Evolutionary conservation across 257 asterid genomes (phyloP), one percentile per base, ranked within the genome.

Genomic region (Ilex asprella): DNA sequence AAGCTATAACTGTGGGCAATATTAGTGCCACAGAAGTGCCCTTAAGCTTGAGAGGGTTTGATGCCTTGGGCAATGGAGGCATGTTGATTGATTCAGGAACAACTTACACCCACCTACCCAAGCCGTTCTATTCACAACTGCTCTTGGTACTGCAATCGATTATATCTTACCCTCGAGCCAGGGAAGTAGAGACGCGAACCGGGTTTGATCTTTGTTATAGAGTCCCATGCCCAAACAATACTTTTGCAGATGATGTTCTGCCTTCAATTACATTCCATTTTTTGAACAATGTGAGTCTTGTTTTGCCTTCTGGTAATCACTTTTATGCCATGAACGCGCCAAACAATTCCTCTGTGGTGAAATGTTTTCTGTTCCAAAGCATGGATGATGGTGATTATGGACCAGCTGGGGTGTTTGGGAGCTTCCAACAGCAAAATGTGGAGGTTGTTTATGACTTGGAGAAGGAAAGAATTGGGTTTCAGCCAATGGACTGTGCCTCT

Each of bases 61-160:
- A 86, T 63, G 67, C 86, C 0, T 64, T 31, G 0, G 95, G 95
- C 27, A 83, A 81, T 16, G 91, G 91, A 2, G 95, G 95, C 39
- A 79, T 84, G 86, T 71, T 86, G 62, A 83, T 86, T 32, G 95
- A 86, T 73, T 83, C 95, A 0, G 95, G 95, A 15, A 86, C 95
- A 2, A 86, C 95, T 11, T 86, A 86, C 61, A 86, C 95, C 29
- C 95, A 86, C 71, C 60, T 86, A 35, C 91, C 91, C 0, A 58
- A 79, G 62, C 86, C 91, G 39, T 70, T 81, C 50, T 86, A 83
- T 62, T 61, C 88, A 0, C 71, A 79, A 47, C 84, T 86, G 49
- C 69, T 86, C 32, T 71, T 73, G 2, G 16, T 65, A n/a, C 82
- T 86, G 39, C 64, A 65, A 58, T 63, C 78, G 9, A 59, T 32